These are phyloP conservation scores for Brassica rapa DNA, from an alignment of 345 rosid genomes.

Conservation along the genomic window DNA sequence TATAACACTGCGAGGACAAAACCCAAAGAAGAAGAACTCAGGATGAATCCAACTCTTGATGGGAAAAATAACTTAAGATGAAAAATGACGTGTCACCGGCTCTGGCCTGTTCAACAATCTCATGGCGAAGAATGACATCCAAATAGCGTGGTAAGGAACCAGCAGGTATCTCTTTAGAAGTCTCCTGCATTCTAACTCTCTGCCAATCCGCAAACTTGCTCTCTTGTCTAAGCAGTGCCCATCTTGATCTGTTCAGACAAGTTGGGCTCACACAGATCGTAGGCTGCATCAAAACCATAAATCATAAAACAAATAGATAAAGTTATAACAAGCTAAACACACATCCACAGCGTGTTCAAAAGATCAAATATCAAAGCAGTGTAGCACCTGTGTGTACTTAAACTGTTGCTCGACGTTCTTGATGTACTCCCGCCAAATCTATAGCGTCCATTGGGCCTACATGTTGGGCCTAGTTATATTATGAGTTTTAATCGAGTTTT, in stretches of 20 bases:
- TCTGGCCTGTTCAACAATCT: slow-evolving; percentile 91
- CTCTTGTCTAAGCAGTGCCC: slow-evolving; percentile 93
- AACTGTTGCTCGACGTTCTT: slow-evolving; percentile 94
- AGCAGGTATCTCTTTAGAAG: slow-evolving; percentile 94
- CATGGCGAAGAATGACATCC: slow-evolving; percentile 92
- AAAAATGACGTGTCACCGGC: slow-evolving; percentile 89
- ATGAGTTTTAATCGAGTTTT: no score
- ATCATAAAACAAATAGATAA: not conserved
- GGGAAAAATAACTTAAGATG: not conserved
- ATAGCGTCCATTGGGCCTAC: slow-evolving; percentile 7
- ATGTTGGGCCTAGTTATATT: not conserved
- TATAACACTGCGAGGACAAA: slow-evolving; percentile 60
- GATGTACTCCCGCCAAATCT: slow-evolving; percentile 20
- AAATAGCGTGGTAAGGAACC: slow-evolving; percentile 91
- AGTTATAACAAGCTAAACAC: no score
- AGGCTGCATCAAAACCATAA: slow-evolving; percentile 52
- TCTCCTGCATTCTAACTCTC: slow-evolving; percentile 97
- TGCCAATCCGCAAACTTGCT: slow-evolving; percentile 98
- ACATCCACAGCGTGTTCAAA: no score
- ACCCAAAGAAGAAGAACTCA: not conserved
- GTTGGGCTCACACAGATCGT: slow-evolving; percentile 70
- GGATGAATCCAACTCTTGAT: slow-evolving; percentile 10
- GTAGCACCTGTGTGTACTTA: slow-evolving; percentile 75
- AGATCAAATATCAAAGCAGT: no score
- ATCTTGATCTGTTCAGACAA: slow-evolving; percentile 63